Evolutionary conservation across 2,329 filamentous ascomycete genomes (phyloP).

Genomic region (Talaromyces sp.): DNA sequence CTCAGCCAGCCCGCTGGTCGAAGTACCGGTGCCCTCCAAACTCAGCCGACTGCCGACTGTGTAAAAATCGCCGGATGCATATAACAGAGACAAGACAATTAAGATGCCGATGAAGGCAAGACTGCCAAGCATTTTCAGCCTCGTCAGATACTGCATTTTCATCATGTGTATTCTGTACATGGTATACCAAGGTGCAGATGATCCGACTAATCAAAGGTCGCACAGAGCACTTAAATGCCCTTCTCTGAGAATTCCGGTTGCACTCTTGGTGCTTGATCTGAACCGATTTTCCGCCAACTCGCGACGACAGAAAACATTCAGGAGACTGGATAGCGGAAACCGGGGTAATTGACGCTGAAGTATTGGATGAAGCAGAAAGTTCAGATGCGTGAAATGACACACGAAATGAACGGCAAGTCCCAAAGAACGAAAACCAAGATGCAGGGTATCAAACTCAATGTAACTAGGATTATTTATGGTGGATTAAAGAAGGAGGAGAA

Average conservation of each 20-base stretch:
- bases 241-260: neutral
- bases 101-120: conserved; percentile 11
- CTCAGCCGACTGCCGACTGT: conserved; percentile 16
- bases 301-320: neutral
- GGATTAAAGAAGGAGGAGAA: neutral
- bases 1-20: neutral
- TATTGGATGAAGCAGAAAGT: neutral
- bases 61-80: conserved; percentile 23
- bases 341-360: neutral
- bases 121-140: conserved; percentile 6
- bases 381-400: neutral
- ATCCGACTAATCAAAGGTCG: neutral
- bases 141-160: conserved; percentile 11
- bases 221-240: neutral
- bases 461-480: neutral
- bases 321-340: neutral
- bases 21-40: neutral
- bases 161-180: neutral
- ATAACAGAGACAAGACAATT: conserved; percentile 9
- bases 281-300: neutral
- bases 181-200: neutral
- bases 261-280: too few relatives aligned
- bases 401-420: neutral
- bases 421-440: neutral
- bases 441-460: neutral